phyloP scores from a whole-genome alignment of 78 protist species.

The Dictyostelium firmibasis region DNA sequence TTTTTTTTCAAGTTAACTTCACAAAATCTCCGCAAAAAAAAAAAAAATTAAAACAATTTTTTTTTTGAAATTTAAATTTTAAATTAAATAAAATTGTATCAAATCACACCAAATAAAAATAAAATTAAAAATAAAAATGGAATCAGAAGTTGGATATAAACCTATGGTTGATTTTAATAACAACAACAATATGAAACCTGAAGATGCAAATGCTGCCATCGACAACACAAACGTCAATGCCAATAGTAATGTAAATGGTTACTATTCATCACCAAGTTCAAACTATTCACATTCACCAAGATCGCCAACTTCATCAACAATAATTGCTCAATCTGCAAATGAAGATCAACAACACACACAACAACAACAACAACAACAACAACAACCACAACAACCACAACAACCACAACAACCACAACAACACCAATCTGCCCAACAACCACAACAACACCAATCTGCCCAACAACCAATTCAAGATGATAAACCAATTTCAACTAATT shows the following conservation, averaged over 20 bases:
- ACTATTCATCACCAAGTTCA: constrained; percentile 39
- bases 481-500: background rate
- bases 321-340: background rate
- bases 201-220: background rate
- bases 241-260: background rate
- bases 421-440: too few species aligned
- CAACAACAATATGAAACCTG: background rate
- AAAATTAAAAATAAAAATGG: background rate
- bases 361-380: too few species aligned
- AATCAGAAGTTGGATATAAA: background rate
- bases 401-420: too few species aligned
- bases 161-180: background rate
- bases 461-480: background rate
- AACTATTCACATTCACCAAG: constrained; percentile 35
- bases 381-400: too few species aligned
- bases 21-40: background rate
- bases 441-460: background rate
- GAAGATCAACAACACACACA: background rate
- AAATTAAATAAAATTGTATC: too few species aligned
- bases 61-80: background rate
- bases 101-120: background rate
- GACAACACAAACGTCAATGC: background rate
- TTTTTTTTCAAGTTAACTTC: background rate
- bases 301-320: constrained; percentile 20
- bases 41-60: background rate